phyloP scores from a whole-genome alignment of 371 early-diverging fungal genomes.

The Coemansia sp. region DNA sequence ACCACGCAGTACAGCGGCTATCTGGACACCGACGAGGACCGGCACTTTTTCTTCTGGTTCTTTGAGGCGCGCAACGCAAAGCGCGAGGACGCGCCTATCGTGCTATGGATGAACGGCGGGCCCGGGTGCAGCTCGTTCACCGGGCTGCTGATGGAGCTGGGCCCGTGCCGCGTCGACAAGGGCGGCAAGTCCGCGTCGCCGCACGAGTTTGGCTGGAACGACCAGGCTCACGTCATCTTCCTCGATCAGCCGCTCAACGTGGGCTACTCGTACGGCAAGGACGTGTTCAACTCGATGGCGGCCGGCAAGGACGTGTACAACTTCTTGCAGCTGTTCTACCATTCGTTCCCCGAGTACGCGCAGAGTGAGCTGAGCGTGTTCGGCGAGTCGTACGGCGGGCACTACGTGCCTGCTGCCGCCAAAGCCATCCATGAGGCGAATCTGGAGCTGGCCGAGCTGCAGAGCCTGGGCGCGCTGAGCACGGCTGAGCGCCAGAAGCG shows the following conservation, averaged over 20 bases:
- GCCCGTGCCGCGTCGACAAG: conserved; percentile 69
- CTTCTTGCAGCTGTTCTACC: conserved; percentile 72
- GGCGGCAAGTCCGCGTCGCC: conserved; percentile 57
- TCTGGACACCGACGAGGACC: conserved; percentile 66
- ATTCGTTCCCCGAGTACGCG: conserved; percentile 63
- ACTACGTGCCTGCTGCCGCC: conserved; percentile 80
- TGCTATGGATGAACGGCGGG: conserved; percentile 79
- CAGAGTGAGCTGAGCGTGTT: conserved; percentile 59
- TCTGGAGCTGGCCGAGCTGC: conserved; percentile 51
- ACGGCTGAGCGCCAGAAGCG: conserved; percentile 54
- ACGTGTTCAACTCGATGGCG: conserved; percentile 54
- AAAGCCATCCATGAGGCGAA: conserved; percentile 69
- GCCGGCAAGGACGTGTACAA: conserved; percentile 54
- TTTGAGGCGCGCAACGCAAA: conserved; percentile 71
- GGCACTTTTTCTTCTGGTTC: conserved; percentile 75
- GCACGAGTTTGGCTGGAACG: conserved; percentile 71
- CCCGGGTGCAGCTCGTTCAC: conserved; percentile 78
- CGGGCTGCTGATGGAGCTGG: conserved; percentile 73
- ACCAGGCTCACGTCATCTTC: conserved; percentile 72
- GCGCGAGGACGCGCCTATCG: conserved; percentile 61
- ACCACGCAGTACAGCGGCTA: conserved; percentile 77
- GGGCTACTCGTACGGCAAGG: conserved; percentile 69
- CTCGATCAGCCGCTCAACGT: conserved; percentile 80
- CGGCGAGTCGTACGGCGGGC: conserved; percentile 74
- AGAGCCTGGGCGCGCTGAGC: conserved; percentile 50